phyloP scores from a whole-genome alignment of 2,329 filamentous ascomycete genomes.

The Botrytis hyacinthi region DNA sequence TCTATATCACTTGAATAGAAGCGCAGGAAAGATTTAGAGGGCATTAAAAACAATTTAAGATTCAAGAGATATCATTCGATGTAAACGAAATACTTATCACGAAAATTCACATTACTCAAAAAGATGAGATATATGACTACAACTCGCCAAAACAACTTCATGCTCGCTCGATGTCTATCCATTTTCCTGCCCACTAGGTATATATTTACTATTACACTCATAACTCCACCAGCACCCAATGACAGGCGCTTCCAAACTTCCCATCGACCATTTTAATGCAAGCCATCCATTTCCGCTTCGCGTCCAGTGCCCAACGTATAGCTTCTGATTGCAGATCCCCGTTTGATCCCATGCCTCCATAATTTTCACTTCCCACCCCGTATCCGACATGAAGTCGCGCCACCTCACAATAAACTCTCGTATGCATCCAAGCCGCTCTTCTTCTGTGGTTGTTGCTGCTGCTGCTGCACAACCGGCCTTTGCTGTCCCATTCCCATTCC shows the following conservation, averaged over 20 bases:
- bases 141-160: background rate
- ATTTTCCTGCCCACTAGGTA: background rate
- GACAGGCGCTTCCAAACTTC: background rate
- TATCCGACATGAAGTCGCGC: background rate
- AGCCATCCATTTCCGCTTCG: background rate
- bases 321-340: background rate
- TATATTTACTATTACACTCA: background rate
- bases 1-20: background rate
- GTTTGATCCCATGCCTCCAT: background rate
- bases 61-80: background rate
- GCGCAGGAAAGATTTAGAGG: background rate
- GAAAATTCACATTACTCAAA: background rate
- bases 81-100: background rate
- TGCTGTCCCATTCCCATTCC: slow-evolving; percentile 25
- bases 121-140: background rate
- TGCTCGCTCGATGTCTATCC: background rate
- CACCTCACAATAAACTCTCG: slow-evolving; percentile 51
- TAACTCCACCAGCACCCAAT: slow-evolving; percentile 3
- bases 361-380: background rate
- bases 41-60: background rate
- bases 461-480: slow-evolving; percentile 20
- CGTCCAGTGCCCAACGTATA: background rate
- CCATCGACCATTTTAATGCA: background rate
- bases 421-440: slow-evolving; percentile 53
- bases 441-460: slow-evolving; percentile 34